Evolutionary conservation across 2,329 filamentous ascomycete genomes (phyloP), one percentile per base, ranked within the genome.

Genomic region (Aspergillus amoenus): DNA sequence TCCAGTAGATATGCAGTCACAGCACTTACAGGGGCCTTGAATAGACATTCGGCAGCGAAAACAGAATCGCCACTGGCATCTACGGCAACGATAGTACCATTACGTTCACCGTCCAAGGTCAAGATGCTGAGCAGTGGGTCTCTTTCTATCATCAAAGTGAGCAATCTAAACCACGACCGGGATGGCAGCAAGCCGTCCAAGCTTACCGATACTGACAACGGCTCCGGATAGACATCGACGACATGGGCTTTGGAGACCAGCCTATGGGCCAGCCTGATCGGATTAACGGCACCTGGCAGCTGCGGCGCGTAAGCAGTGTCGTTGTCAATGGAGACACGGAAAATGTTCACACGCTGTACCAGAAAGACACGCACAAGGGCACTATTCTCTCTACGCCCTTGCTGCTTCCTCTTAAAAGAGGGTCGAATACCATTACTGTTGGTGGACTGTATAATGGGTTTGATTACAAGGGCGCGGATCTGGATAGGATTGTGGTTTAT

Each of bases 401-500:
- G 32, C 72, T 81, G 55, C 59, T 87, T 53, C 80, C 78, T 0
- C 68, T 87, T n/a, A 73, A 81, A 30, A 77, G 82, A 64, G 83
- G 84, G 2, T 74, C 71, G 12, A 82, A 84, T 58, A 82, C 76
- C 0, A 84, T 87, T 50, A 82, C 80, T 2, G 76, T 87, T 24
- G 83, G 84, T 0, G 84, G 84, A 0, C 58, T 86, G 45, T 76
- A 69, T 47, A 86, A 87, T 55, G 83, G 83, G 0, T 74, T 82
- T 46, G 81, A 84, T 54, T 75, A 78, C 17, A 84, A 82, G 67
- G 83, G 83, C 0, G 84, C 82, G 1, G 84, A 87, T 64, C 64
- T 87, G 21, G 84, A 87, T 61, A 76, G 78, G 13, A 81, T 87
- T 62, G 77, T 86, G 1, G 84, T 87, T 1, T 86, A 86, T 66